Percentiles rank a stretch among this genome's conserved stretches.
Conservation (phyloP, 305 asterid genomes). For the Plantago coronopus region DNA sequence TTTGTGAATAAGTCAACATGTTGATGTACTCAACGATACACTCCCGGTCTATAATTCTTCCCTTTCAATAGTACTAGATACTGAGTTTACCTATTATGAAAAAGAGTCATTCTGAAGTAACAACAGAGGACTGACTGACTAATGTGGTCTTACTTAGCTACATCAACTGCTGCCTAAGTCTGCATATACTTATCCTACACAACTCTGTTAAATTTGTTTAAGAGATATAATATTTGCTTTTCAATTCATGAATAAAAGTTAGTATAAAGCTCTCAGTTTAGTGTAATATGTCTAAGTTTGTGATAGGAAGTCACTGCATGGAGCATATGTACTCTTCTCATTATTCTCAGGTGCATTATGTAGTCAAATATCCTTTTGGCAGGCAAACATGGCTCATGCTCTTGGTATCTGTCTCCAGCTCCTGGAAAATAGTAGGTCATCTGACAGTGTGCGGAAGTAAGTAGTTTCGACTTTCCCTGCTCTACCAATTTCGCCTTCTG, state of each 20-base stretch:
- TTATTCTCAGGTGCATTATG: constrained; percentile 20
- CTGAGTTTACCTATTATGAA: background rate
- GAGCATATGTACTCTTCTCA: constrained; percentile 16
- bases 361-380: constrained; percentile 35
- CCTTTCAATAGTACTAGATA: background rate
- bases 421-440: constrained; percentile 87
- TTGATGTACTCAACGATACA: background rate
- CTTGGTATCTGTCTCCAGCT: constrained; percentile 95
- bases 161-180: constrained; percentile 4
- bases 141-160: background rate
- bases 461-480: too few relatives aligned
- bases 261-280: constrained; percentile 16
- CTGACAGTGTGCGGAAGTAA: constrained; percentile 98
- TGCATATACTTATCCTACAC: background rate
- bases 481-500: constrained; percentile 24
- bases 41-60: background rate
- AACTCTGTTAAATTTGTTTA: constrained; percentile 11
- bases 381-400: constrained; percentile 85
- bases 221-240: too few relatives aligned
- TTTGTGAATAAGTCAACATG: background rate
- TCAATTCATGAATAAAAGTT: background rate
- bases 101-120: background rate
- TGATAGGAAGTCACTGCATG: constrained; percentile 11
- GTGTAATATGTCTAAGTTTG: constrained; percentile 7
- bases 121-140: background rate